Conservation (phyloP, 176 grass and related monocot genomes). For the Oryza australiensis region DNA sequence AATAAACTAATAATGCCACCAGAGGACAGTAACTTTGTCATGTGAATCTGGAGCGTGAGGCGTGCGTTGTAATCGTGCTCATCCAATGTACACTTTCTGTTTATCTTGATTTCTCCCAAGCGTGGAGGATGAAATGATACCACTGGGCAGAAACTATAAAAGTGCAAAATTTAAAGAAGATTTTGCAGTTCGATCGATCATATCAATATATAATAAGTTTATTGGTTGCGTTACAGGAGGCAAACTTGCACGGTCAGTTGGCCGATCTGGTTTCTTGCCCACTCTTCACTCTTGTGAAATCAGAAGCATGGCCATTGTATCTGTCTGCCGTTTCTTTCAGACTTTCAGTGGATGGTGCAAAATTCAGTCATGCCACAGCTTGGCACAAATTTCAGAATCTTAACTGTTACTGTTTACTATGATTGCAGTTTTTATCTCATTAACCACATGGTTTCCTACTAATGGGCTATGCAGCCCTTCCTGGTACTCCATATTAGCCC, state of each 20-base stretch:
- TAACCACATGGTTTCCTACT: not conserved
- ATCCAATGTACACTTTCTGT: not conserved
- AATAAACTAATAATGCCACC: slow-evolving; percentile 42
- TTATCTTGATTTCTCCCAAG: not conserved
- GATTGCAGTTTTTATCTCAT: too few species aligned
- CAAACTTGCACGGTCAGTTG: not conserved
- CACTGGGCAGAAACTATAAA: not conserved
- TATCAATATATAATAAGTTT: not conserved
- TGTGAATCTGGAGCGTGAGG: slow-evolving; percentile 16
- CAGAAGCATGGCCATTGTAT: not conserved
- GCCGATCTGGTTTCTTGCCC: not conserved
- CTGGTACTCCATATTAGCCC: not conserved
- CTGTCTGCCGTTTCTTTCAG: not conserved
- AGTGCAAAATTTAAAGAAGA: not conserved
- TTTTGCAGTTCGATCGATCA: not conserved
- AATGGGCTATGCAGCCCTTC: not conserved
- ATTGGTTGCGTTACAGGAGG: not conserved
- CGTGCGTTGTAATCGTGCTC: not conserved
- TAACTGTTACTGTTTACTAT: not conserved
- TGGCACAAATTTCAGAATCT: not conserved
- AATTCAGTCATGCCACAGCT: not conserved
- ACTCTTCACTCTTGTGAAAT: not conserved
- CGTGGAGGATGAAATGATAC: not conserved
- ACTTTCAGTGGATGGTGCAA: not conserved
- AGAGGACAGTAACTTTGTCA: not conserved